Evolutionary conservation across 805 yeast species (phyloP), one percentile per base, ranked within the genome.

Genomic region (Torulaspora quercuum): DNA sequence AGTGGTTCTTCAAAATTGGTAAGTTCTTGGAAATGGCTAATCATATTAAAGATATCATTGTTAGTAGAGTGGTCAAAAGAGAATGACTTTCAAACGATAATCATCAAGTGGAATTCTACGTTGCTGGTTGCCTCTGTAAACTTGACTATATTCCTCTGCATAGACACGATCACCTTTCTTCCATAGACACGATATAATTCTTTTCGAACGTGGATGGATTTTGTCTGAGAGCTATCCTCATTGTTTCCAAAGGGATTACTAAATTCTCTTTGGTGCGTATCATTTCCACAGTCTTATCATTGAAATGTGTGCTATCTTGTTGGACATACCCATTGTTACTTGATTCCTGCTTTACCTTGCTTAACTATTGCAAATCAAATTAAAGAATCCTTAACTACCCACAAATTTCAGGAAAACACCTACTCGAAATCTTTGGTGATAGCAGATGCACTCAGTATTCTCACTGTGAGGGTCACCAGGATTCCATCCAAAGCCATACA

Each of bases 1-100:
- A 90, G 80, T 92, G 98, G 83, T 90, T 90, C 83, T 86, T 87
- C 81, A 86, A 84, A 78, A 90, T 78, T 80, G 97, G 95, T 78
- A 88, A 81, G 79, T 90, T 90, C 89, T 92, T 90, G 64, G 92
- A 75, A 81, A 92, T 88, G 75, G 97, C 98, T 89, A 21, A 21
- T 14, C 11, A 19, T 22, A 12, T 17, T 9, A 26, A 17, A 14
- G 8, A 14, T 19, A 10, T 22, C 22, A 21, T 27, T 31, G 53
- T 49, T 49, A 44, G 53, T 46, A 46, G 24, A 25, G 10, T 16
- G n/a, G n/a, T n/a, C n/a, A n/a, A n/a, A n/a, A n/a, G n/a, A n/a
- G n/a, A n/a, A n/a, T n/a, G n/a, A n/a, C n/a, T n/a, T n/a, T n/a
- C n/a, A n/a, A n/a, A n/a, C n/a, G n/a, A n/a, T n/a, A n/a, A n/a